Evolutionary conservation across 2,329 filamentous ascomycete species (phyloP), one percentile per base, ranked within the genome.

Genomic region (Fusarium anthophilum): DNA sequence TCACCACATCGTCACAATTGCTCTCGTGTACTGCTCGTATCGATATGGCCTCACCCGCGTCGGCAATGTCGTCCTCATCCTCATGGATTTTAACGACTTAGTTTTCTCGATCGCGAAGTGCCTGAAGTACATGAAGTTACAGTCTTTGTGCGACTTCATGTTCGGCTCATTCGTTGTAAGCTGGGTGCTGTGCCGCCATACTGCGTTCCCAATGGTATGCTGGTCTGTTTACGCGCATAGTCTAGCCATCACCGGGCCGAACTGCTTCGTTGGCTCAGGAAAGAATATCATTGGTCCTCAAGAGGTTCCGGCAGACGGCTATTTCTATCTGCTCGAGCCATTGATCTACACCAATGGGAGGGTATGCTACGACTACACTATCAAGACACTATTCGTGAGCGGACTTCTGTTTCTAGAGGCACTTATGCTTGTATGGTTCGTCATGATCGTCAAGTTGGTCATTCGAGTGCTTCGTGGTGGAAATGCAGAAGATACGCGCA

Each of bases 51-150:
- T 94, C 79, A 97, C 93, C 62, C 92, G 93, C 45, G 94, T 98
- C 18, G 96, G 94, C 58, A 96, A 95, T 77, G 88, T 97, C 47
- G 94, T 98, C 65, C 86, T 99, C 57, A 92, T 94, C 57, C 87
- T 97, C 73, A 98, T 98, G 95, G 96, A 99, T 79, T 87, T 97
- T 44, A 94, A 96, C 47, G 96, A 98, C 80, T 91, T 22, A 76
- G 80, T 75, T 10, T 72, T 74, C 17, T 85, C 89, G 92, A 96
- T 17, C 6, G 96, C 96, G 72, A 99, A 99, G 83, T 94, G 95
- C 78, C 89, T 98, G 73, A 98, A 98, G 82, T 99, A 98, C 80
- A 84, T 95, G 60, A 92, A 92, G 69, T 94, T 89, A 81, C 90
- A 91, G 72, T 91, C 85, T 4, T 83, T 92, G 59, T 98, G 95